Evolutionary conservation across 2,329 filamentous ascomycete species (phyloP), one percentile per base, ranked within the genome.

Genomic region (Phoma sp.): DNA sequence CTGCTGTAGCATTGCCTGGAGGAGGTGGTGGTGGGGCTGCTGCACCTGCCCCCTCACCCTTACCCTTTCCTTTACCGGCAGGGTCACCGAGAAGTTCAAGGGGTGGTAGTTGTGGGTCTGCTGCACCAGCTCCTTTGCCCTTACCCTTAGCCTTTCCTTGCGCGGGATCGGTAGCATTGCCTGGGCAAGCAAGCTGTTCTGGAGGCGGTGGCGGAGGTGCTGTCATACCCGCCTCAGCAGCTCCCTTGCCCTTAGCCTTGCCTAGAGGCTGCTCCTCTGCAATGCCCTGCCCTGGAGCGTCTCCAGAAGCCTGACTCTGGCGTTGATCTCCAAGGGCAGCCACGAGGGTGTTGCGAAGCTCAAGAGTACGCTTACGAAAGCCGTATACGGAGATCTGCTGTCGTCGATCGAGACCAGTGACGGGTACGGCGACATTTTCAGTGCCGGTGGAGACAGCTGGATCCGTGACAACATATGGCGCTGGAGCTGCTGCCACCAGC

Each of bases 401-500:
- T 20, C 53, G 42, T 37, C 40, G 42, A 15, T 48, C 38, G 7
- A 56, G 38, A 60, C 47, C 65, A 28, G 62, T 60, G 25, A 53
- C 52, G 7, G 69, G 60, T 28, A 65, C 57, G 26, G 42, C 67
- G 25, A 64, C 52, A 62, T 61, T 56, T 30, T 62, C 64, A 15
- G 68, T 62, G n/a, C 53, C 54, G 45, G 55, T 56, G 30, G 65
- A 60, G 15, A 70, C 62, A 6, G 65, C 63, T 39, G 63, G 60
- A 38, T 68, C 68, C 37, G 64, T 65, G 46, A 67, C 68, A 12
- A 67, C 61, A 33, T 67, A 73, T 12, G 70, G 65, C 21, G 66
- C 61, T 23, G 72, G 72, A 37, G 63, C 69, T 39, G 67, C 68
- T 56, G 62, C 64, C 30, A 74, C 71, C 33, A 74, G 52, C n/a